Conservation (phyloP, 352 stramenopile species). For the Globisporangium splendens region DNA sequence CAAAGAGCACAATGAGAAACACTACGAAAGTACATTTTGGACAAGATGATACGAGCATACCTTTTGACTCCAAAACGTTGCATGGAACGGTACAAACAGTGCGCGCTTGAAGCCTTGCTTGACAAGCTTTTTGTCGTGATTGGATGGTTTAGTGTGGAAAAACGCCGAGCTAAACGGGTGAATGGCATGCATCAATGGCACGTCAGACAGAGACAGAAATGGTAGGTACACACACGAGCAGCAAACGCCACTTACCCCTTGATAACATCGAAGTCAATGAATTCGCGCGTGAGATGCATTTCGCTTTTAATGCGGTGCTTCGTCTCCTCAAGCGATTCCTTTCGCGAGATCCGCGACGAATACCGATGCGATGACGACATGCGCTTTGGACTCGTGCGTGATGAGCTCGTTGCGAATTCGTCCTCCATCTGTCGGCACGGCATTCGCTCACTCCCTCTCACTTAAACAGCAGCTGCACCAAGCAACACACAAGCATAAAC, state of each 20-base stretch:
- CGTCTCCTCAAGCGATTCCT: constrained; percentile 41
- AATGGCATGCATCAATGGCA: not conserved
- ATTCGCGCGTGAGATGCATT: constrained; percentile 61
- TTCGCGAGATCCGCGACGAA: constrained; percentile 36
- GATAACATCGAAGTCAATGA: constrained; percentile 87
- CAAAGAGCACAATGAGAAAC: not conserved
- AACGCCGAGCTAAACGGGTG: constrained; percentile 49
- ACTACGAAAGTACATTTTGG: not conserved
- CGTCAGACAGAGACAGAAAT: not conserved
- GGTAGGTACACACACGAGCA: not conserved
- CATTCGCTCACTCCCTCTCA: not conserved
- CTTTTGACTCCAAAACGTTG: constrained; percentile 73
- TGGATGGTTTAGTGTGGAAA: constrained; percentile 83
- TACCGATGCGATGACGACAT: constrained; percentile 17
- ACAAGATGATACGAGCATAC: constrained; percentile 11
- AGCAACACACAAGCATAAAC: not conserved
- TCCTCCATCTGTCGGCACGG: constrained; percentile 30
- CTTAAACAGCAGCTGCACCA: not conserved
- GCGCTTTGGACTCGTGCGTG: constrained; percentile 22
- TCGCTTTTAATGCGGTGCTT: constrained; percentile 51
- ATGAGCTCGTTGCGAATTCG: constrained; percentile 29
- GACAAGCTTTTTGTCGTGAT: constrained; percentile 77
- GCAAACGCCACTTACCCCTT: constrained; percentile 52
- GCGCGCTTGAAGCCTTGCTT: constrained; percentile 64
- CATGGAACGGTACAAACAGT: constrained; percentile 73